A percentile compares a stretch with the other conserved stretches of the same genome.
Conservation (phyloP, 176 grass and related monocot species). For the Dendrocalamus sinicus region DNA sequence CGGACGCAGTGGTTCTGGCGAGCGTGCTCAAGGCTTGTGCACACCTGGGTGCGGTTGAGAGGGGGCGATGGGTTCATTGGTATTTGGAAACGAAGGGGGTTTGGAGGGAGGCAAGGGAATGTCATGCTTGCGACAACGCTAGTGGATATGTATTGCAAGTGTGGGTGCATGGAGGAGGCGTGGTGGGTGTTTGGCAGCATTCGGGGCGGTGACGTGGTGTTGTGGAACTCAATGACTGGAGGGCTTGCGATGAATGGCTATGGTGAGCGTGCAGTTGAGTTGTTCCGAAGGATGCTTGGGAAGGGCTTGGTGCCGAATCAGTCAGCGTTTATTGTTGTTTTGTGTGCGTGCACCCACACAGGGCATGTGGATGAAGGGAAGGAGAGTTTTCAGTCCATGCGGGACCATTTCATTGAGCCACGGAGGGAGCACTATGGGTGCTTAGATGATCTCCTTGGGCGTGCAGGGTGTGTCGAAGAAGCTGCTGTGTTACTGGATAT, state of each 20-base stretch:
- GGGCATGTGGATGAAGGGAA: conserved; percentile 60
- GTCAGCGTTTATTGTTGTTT: conserved; percentile 52
- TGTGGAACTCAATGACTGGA: conserved; percentile 71
- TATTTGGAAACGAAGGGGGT: conserved; percentile 29
- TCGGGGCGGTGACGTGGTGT: conserved; percentile 46
- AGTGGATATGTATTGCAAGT: conserved; percentile 80
- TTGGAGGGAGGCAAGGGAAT: conserved; percentile 36
- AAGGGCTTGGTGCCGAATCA: conserved; percentile 54
- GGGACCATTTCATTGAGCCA: conserved; percentile 45
- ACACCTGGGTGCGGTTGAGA: conserved; percentile 47
- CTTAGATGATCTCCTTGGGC: conserved; percentile 66
- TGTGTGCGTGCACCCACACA: conserved; percentile 67
- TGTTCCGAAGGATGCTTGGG: conserved; percentile 53
- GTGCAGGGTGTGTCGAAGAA: conserved; percentile 50
- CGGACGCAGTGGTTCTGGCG: conserved; percentile 53
- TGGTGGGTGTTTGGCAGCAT: conserved; percentile 48
- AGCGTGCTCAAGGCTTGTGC: conserved; percentile 68
- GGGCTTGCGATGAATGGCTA: conserved; percentile 67
- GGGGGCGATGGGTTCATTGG: conserved; percentile 54
- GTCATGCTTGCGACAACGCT: conserved; percentile 55
- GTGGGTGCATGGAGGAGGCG: conserved; percentile 61
- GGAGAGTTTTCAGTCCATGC: conserved; percentile 55
- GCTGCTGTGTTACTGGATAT: conserved; percentile 57
- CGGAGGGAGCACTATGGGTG: conserved; percentile 72
- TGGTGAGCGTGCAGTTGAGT: conserved; percentile 32